These are phyloP conservation scores for Colletotrichum destructivum DNA, from an alignment of 2,329 filamentous ascomycete species.

Conservation along the genomic window DNA sequence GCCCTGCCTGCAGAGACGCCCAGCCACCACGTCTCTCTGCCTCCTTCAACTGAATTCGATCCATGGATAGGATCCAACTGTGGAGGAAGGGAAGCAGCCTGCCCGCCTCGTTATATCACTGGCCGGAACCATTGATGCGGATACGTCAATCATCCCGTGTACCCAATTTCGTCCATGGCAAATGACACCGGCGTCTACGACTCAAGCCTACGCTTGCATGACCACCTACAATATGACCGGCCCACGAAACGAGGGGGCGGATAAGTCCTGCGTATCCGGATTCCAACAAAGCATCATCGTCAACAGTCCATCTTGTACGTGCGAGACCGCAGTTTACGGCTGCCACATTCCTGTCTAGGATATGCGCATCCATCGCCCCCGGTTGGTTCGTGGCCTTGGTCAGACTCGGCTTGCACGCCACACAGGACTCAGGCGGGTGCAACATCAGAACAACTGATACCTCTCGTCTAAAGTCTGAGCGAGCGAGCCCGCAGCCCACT, in stretches of 20 bases:
- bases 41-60: not conserved
- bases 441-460: conserved; percentile 11
- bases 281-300: conserved; percentile 27
- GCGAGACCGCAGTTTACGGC: not conserved
- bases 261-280: conserved; percentile 17
- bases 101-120: not conserved
- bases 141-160: conserved; percentile 9
- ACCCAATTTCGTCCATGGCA: conserved; percentile 7
- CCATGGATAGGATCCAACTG: conserved; percentile 14
- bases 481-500: not conserved
- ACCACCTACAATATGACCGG: conserved; percentile 3
- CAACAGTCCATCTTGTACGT: conserved; percentile 18
- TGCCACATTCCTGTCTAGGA: conserved; percentile 26
- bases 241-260: conserved; percentile 19
- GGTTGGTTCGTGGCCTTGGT: conserved; percentile 5
- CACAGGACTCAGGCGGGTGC: conserved; percentile 11
- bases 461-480: not conserved
- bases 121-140: conserved; percentile 13
- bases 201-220: conserved; percentile 31
- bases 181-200: conserved; percentile 19
- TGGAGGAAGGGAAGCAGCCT: conserved; percentile 19
- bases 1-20: conserved; percentile 9
- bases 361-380: conserved; percentile 25
- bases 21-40: conserved; percentile 2
- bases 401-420: conserved; percentile 25